Percentiles rank a stretch among this genome's conserved stretches.
Evolutionary conservation across 768 basidiomycete genomes (phyloP).

Genomic region (Suillus hirtellus): DNA sequence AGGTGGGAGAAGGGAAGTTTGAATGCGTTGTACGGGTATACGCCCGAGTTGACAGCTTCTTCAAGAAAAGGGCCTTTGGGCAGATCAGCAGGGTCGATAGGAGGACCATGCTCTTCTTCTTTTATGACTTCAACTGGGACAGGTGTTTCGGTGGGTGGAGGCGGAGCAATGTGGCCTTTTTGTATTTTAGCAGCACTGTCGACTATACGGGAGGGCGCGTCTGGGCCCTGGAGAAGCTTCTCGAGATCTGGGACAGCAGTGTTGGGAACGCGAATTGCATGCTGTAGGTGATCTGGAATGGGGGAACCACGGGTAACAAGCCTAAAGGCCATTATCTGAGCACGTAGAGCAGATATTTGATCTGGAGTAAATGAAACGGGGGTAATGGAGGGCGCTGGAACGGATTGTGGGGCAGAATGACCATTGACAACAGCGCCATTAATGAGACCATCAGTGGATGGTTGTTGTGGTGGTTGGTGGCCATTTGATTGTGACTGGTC

Average conservation of each 20-base stretch:
- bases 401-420: slow-evolving; percentile 39
- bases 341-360: slow-evolving; percentile 74
- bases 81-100: slow-evolving; percentile 55
- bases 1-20: slow-evolving; percentile 82
- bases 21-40: slow-evolving; percentile 93
- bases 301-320: slow-evolving; percentile 64
- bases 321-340: slow-evolving; percentile 83
- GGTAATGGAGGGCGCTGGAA: slow-evolving; percentile 51
- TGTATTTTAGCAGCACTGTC: slow-evolving; percentile 76
- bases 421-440: slow-evolving; percentile 39
- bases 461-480: slow-evolving; percentile 32
- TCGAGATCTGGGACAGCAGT: slow-evolving; percentile 63
- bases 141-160: slow-evolving; percentile 23
- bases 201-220: slow-evolving; percentile 62
- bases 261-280: slow-evolving; percentile 67
- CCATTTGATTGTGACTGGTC: slow-evolving; percentile 2
- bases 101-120: slow-evolving; percentile 52
- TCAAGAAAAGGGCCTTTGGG: slow-evolving; percentile 79
- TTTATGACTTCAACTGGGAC: slow-evolving; percentile 39
- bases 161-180: slow-evolving; percentile 44
- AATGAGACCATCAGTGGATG: slow-evolving; percentile 8
- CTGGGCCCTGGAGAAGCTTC: slow-evolving; percentile 59
- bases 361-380: slow-evolving; percentile 79
- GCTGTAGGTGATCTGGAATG: slow-evolving; percentile 68
- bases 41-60: slow-evolving; percentile 73